Evolutionary conservation across 2,329 filamentous ascomycete genomes (phyloP), one percentile per base, ranked within the genome.

Genomic region (Aquanectria penicillioides): DNA sequence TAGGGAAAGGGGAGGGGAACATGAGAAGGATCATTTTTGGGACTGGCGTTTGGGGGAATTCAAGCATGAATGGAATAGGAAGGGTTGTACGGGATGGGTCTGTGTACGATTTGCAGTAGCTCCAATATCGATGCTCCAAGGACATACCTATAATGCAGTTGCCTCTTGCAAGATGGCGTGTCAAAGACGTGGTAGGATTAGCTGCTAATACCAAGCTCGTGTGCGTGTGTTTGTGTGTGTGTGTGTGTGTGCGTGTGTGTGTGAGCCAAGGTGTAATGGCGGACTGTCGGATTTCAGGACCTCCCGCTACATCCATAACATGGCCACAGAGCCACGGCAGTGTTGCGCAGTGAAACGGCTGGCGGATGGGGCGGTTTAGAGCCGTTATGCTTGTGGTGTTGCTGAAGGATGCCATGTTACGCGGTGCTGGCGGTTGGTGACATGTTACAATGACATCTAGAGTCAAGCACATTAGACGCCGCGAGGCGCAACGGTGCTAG

Each of bases 1-100:
- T 41, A 62, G 49, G 41, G 43, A 41, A 12, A 44, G 34, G 44
- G 33, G 37, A 47, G 28, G 48, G 41, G n/a, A n/a, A n/a, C 20
- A 52, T 41, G 40, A 15, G 29, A 29, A 17, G 48, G 13, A 28
- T 31, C n/a, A 25, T 37, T 51, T 48, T 20, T 28, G n/a, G 41
- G 55, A 58, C 29, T 47, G 55, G 55, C 55, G 55, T 58, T 58
- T 26, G 22, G 38, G 36, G 43, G 41, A 34, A 17, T 40, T 58
- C 22, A 15, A 28, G 20, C 22, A 57, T 40, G 26, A n/a, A 37
- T 36, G 48, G 41, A 34, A 47, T 48, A 36, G 12, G 15, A 7
- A 37, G 29, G 20, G 17, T 29, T 50, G 43, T 36, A 20, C 22
- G 15, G 29, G 31, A 41, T 44, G 48, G 28, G 34, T 18, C 29